Base-by-base conservation (phyloP, 179 eudicot genomes). In the Corrigiola litoralis region DNA sequence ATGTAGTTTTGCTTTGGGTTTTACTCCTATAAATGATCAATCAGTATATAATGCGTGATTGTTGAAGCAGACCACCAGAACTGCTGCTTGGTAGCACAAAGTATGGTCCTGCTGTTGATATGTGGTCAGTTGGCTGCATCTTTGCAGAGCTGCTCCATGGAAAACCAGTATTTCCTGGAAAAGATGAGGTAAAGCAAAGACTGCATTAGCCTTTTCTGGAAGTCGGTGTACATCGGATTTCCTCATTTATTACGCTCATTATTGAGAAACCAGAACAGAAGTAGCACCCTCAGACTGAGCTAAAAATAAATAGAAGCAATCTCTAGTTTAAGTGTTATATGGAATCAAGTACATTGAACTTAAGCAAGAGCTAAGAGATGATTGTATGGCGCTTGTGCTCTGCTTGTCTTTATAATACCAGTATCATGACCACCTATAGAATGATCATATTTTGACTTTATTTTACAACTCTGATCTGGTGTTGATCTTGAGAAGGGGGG, bases 81-180 rank as follows among this genome's bases (percentile, higher is more conserved):
- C 44, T 80, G 77, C 53, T 80, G 51, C 79, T 80, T 50, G 84
- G 84, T 40, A 71, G 79, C 67, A 77, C 81, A 50, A 74, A 75
- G 69, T 80, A 80, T 65, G 84, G 81, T 45, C 84, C 82, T 48
- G 75, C 81, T 59, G 84, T 80, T 64, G 84, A 80, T 63, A 80
- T 80, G 84, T 80, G 84, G 84, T 80, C 84, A n/a, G 84, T 77
- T 41, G 84, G 84, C 12, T 80, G 84, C 45, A 80, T 80, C 57
- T 77, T 80, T 64, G 84, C 84, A 0, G 84, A 77, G 63, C 82
- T 80, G 40, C 77, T 77, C 12, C 72, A 77, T 60, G 84, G 84
- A 10, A 77, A 77, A 66, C 84, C 81, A 9, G 59, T 80, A 54
- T 77, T 77, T 58, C 79, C 81, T 17, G 84, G 84, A 37, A 77